Conservation (phyloP, 768 basidiomycete species). For the Cystofilobasidium macerans region DNA sequence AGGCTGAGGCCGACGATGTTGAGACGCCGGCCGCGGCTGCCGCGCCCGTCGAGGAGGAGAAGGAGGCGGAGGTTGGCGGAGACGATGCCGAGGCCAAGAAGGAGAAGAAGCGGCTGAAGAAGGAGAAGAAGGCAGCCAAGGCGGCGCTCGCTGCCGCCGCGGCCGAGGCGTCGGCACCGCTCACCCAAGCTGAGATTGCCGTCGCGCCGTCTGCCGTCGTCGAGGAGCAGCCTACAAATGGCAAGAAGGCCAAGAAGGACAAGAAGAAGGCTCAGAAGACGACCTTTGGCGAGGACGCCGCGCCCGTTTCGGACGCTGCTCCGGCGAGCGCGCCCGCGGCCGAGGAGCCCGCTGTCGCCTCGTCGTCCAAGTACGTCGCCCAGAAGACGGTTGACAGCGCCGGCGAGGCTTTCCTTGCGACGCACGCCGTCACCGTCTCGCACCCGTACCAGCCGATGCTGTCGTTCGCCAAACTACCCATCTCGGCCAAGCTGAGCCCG, state of each 20-base stretch:
- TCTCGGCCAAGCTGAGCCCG: conserved; percentile 52
- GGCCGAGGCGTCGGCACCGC: conserved; percentile 11
- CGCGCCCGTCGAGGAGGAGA: conserved; percentile 27
- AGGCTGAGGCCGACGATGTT: conserved; percentile 25
- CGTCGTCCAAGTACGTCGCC: background rate
- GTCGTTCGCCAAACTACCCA: conserved; percentile 59
- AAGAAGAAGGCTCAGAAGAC: conserved; percentile 17
- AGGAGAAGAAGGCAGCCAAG: conserved; percentile 30
- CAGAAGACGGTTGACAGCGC: conserved; percentile 38
- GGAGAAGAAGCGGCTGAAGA: conserved; percentile 30
- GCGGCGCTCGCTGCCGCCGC: conserved; percentile 21
- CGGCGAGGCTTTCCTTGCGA: conserved; percentile 54
- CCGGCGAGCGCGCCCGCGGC: background rate
- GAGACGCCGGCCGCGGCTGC: conserved; percentile 25
- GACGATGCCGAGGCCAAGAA: conserved; percentile 27
- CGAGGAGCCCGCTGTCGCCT: conserved; percentile 28
- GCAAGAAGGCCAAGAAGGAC: conserved; percentile 23
- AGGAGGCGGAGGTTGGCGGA: conserved; percentile 17
- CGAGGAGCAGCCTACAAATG: conserved; percentile 11
- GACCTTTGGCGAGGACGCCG: conserved; percentile 6
- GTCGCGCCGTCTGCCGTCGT: background rate
- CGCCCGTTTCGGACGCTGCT: background rate
- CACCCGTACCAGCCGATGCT: conserved; percentile 53
- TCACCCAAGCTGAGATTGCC: background rate
- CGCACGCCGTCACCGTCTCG: conserved; percentile 63